These are phyloP conservation scores for Thelonectria discophora DNA, from an alignment of 2,329 filamentous ascomycete genomes.

Conservation along the genomic window DNA sequence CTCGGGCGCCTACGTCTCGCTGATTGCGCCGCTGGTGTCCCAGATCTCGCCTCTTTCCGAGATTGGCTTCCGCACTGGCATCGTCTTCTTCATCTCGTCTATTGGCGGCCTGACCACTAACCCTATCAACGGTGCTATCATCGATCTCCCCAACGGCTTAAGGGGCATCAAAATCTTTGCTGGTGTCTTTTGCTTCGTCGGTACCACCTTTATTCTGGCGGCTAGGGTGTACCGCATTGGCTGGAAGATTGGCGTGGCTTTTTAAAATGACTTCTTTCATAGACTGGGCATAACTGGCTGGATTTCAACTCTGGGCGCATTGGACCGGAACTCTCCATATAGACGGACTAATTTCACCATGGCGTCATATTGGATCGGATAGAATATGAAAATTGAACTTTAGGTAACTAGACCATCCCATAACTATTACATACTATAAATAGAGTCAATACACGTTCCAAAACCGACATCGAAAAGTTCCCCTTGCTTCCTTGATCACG, in stretches of 20 bases:
- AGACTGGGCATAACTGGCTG: constrained; percentile 5
- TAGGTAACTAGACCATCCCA: background rate
- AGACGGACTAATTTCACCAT: background rate
- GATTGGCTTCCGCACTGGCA: constrained; percentile 47
- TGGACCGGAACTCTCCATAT: background rate
- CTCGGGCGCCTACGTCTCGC: constrained; percentile 54
- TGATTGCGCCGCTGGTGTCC: constrained; percentile 51
- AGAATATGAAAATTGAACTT: background rate
- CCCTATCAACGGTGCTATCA: constrained; percentile 63
- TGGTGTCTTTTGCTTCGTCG: constrained; percentile 33
- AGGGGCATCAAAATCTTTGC: constrained; percentile 50
- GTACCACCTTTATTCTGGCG: constrained; percentile 32
- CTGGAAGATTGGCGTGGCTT: constrained; percentile 13
- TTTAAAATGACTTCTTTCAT: background rate
- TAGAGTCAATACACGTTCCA: too few species aligned
- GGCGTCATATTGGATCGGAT: background rate
- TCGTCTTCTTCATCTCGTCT: constrained; percentile 60
- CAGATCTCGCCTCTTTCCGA: constrained; percentile 49
- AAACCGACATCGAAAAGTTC: too few species aligned
- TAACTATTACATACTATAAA: background rate
- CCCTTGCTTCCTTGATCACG: too few species aligned
- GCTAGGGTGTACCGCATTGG: constrained; percentile 17
- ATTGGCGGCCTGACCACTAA: constrained; percentile 65
- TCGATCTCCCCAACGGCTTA: constrained; percentile 44
- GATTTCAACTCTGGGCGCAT: background rate